Evolutionary conservation across 2,329 filamentous ascomycete species (phyloP), one percentile per base, ranked within the genome.

Genomic region (Alternaria gaisen): DNA sequence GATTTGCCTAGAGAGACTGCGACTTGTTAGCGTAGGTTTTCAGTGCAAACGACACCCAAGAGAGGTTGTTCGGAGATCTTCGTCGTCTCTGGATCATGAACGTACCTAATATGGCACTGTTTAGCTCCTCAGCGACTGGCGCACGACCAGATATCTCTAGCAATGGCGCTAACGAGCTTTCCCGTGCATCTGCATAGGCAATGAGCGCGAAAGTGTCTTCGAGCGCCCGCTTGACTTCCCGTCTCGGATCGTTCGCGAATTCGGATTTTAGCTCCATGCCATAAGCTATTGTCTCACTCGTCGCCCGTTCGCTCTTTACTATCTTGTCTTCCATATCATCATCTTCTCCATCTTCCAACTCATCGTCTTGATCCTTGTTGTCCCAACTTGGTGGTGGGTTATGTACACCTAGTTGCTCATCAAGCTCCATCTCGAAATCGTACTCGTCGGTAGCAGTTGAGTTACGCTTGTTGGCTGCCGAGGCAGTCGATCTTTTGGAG

Each of bases 1-100:
- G 93, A 94, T 80, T 97, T 96, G 51, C 95, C 95, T 3, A 97
- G 84, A 0, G 92, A 96, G 42, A 93, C 94, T 97, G 70, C 20
- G 20, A 7, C 34, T 7, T 16, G 38, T 60, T 36, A 60, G 50
- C 24, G 7, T 44, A 18, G 7, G 14, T 28, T 3, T 4, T 28
- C 14, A 7, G 8, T 16, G 22, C 26, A n/a, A 26, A 9, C 22
- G 11, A 26, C 12, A 43, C 8, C 22, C 12, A 8, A 22, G 7
- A 26, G 22, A 26, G 41, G 41, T 24, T 18, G 6, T 24, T 43
- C 18, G 5, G 14, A 16, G 22, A 16, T 12, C 2, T 43, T 26
- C 16, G 30, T 34, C 20, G 32, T 14, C 9, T 41, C 9, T 22
- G 7, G 5, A n/a, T 30, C 11, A 16, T 16, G 20, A 22, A 74